Evolutionary conservation across 495 filamentous ascomycete species (phyloP).

Genomic region (Cenococcum geophilum): DNA sequence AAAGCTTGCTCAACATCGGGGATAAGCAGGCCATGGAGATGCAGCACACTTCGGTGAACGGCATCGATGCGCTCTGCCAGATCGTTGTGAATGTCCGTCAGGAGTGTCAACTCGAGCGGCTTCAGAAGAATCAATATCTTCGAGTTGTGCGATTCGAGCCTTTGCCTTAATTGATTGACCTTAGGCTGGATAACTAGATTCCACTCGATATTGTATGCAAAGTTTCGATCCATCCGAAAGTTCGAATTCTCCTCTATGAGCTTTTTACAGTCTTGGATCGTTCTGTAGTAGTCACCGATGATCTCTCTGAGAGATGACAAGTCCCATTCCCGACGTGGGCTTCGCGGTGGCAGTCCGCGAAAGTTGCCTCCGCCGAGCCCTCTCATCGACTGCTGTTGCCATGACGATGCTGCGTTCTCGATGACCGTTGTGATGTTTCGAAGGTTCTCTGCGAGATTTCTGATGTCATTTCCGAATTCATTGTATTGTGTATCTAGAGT

Average conservation of each 20-base stretch:
- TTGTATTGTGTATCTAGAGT: conserved; percentile 21
- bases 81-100: conserved; percentile 24
- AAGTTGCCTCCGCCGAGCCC: no score
- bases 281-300: conserved; percentile 28
- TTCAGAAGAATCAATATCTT: conserved; percentile 30
- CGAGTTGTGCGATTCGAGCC: conserved; percentile 25
- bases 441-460: conserved; percentile 27
- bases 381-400: background rate
- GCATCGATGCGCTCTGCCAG: conserved; percentile 23
- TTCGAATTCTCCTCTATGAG: conserved; percentile 27
- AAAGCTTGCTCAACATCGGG: conserved; percentile 21
- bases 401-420: conserved; percentile 9
- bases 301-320: conserved; percentile 25
- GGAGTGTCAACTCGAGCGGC: conserved; percentile 24
- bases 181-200: conserved; percentile 27
- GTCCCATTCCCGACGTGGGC: conserved; percentile 9
- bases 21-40: conserved; percentile 21
- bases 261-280: conserved; percentile 26
- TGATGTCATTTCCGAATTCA: conserved; percentile 28
- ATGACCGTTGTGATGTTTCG: conserved; percentile 17
- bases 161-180: conserved; percentile 16
- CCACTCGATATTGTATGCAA: conserved; percentile 26
- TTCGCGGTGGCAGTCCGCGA: background rate
- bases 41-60: conserved; percentile 17
- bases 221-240: background rate